Percentiles rank a stretch among this genome's conserved stretches.
These are phyloP conservation scores for Cladosporium sp. DNA, from an alignment of 2,329 filamentous ascomycete genomes.

Conservation along the genomic window DNA sequence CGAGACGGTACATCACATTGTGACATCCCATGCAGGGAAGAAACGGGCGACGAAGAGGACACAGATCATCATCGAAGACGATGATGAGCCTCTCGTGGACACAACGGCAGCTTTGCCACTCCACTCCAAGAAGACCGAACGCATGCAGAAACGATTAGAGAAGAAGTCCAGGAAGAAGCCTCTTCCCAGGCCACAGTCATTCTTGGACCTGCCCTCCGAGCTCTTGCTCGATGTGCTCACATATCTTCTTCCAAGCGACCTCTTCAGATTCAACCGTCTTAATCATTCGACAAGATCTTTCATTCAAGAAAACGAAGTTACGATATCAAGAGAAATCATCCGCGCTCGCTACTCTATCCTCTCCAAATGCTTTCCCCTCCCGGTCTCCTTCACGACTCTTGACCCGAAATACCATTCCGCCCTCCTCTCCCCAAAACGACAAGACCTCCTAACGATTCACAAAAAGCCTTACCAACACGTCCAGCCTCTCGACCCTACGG, in stretches of 20 bases:
- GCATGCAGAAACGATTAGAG: conserved; percentile 42
- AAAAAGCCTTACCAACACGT: conserved; percentile 53
- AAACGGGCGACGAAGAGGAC: background rate
- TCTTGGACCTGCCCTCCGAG: conserved; percentile 52
- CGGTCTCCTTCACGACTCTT: conserved; percentile 42
- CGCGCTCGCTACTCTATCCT: conserved; percentile 48
- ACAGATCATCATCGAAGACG: conserved; percentile 18
- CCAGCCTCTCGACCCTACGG: conserved; percentile 39
- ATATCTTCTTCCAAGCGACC: conserved; percentile 48
- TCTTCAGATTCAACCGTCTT: conserved; percentile 44
- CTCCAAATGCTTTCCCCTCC: conserved; percentile 49
- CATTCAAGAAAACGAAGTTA: conserved; percentile 41
- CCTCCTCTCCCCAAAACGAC: conserved; percentile 40
- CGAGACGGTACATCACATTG: background rate
- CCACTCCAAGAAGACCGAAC: conserved; percentile 51
- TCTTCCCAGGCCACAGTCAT: conserved; percentile 29
- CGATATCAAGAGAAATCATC: conserved; percentile 45
- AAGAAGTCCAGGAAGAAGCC: conserved; percentile 35
- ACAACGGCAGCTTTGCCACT: conserved; percentile 47
- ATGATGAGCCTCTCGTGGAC: conserved; percentile 46
- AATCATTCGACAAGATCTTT: conserved; percentile 42
- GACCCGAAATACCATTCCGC: conserved; percentile 33
- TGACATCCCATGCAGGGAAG: background rate
- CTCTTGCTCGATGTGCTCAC: conserved; percentile 47
- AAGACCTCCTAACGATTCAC: conserved; percentile 44